Conservation (phyloP, 2,329 filamentous ascomycete species). For the Zymoseptoria tritici region DNA sequence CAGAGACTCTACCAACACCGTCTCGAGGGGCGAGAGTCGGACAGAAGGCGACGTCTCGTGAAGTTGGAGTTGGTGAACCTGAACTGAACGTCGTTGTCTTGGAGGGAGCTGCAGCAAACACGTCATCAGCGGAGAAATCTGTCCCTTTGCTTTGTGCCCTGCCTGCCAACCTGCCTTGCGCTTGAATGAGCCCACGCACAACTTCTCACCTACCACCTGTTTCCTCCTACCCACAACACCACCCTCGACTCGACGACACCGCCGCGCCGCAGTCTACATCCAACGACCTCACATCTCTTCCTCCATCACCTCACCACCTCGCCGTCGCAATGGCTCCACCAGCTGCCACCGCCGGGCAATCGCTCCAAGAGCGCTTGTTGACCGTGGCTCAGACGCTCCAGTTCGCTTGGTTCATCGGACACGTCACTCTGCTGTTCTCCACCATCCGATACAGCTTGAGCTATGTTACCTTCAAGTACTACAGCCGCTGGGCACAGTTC, state of each 20-base stretch:
- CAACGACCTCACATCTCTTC: neutral
- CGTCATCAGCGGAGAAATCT: neutral
- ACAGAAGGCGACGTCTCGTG: neutral
- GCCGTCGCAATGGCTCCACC: constrained; percentile 13
- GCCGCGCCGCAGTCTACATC: neutral
- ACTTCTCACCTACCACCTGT: neutral
- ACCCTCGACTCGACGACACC: neutral
- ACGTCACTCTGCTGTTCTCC: constrained; percentile 75
- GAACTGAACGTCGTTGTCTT: neutral
- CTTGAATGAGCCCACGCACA: neutral
- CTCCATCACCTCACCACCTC: neutral
- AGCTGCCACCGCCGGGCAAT: constrained; percentile 11
- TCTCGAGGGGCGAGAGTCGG: neutral
- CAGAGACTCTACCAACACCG: neutral
- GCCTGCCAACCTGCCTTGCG: neutral
- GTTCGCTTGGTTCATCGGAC: constrained; percentile 67
- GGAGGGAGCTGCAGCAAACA: neutral
- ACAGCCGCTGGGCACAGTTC: constrained; percentile 66
- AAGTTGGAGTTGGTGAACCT: neutral
- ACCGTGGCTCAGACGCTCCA: constrained; percentile 77
- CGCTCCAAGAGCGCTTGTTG: constrained; percentile 20
- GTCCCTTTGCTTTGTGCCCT: neutral
- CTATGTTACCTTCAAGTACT: constrained; percentile 83
- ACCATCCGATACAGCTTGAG: constrained; percentile 78
- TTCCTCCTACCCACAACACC: neutral